Conservation (phyloP, 192 early-diverging fungal species). For the Piromyces sp. region DNA sequence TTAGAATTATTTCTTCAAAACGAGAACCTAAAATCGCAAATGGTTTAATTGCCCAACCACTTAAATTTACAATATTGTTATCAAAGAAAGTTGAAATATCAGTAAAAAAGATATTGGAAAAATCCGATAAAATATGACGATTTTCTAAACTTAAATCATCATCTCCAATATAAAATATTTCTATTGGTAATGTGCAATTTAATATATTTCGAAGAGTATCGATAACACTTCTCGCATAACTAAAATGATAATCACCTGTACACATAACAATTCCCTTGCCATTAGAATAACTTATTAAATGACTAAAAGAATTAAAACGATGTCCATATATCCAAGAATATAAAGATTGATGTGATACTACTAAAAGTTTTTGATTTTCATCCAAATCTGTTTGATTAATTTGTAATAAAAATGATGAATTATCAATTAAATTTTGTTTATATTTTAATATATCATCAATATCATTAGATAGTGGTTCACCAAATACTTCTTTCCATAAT, state of each 20-base stretch:
- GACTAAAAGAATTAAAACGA: too few species aligned
- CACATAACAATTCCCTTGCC: conserved; percentile 25
- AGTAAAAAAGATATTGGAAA: conserved; percentile 13
- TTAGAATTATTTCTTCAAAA: conserved; percentile 42
- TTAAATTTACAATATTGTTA: conserved; percentile 16
- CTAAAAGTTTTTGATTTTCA: too few species aligned
- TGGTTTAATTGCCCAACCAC: conserved; percentile 50
- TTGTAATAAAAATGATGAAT: too few species aligned
- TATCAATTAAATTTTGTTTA: too few species aligned
- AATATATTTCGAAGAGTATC: conserved; percentile 18
- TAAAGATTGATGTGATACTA: too few species aligned
- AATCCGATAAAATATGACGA: conserved; percentile 7
- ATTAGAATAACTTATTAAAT: background rate
- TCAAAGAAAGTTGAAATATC: conserved; percentile 14
- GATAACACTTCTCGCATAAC: conserved; percentile 14
- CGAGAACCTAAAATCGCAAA: conserved; percentile 39
- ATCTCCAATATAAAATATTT: conserved; percentile 33
- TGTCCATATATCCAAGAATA: too few species aligned
- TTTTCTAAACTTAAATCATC: conserved; percentile 14
- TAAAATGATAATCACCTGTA: conserved; percentile 25
- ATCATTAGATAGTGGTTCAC: too few species aligned
- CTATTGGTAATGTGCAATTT: conserved; percentile 32
- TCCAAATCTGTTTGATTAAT: too few species aligned
- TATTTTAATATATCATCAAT: too few species aligned
- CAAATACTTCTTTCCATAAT: too few species aligned